Conservation (phyloP, 306 rosid species). For the Arachis hypogaea region DNA sequence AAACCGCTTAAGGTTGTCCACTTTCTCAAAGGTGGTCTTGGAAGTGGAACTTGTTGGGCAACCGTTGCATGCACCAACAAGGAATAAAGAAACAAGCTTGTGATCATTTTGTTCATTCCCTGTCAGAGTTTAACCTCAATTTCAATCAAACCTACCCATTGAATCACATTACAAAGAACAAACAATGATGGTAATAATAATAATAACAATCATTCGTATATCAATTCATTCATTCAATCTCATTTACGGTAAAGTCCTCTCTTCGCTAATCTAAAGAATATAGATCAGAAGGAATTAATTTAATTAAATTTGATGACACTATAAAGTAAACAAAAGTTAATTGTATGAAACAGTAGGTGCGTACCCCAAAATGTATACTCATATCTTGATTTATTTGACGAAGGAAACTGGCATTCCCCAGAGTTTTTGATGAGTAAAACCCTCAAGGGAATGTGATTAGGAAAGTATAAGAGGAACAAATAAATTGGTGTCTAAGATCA, state of each 20-base stretch:
- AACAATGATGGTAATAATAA: background rate
- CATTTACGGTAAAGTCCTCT: background rate
- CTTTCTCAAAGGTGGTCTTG: conserved; percentile 31
- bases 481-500: conserved; percentile 35
- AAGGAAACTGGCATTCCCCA: conserved; percentile 54
- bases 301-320: background rate
- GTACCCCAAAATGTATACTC: conserved; percentile 41
- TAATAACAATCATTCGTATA: background rate
- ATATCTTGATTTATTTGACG: background rate
- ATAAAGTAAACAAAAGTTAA: background rate
- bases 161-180: background rate
- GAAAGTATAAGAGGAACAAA: conserved; percentile 1
- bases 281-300: background rate
- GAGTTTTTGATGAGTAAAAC: conserved; percentile 39
- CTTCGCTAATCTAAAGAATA: background rate
- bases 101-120: conserved; percentile 61
- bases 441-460: conserved; percentile 53
- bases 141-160: conserved; percentile 18
- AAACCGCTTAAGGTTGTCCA: conserved; percentile 87
- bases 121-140: conserved; percentile 38
- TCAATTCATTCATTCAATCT: background rate
- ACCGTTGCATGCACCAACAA: conserved; percentile 55
- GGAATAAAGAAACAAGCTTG: conserved; percentile 52
- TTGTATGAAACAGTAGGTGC: background rate
- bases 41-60: conserved; percentile 44